phyloP scores from a whole-genome alignment of 192 early-diverging fungal species.

The Gonapodya prolifera region DNA sequence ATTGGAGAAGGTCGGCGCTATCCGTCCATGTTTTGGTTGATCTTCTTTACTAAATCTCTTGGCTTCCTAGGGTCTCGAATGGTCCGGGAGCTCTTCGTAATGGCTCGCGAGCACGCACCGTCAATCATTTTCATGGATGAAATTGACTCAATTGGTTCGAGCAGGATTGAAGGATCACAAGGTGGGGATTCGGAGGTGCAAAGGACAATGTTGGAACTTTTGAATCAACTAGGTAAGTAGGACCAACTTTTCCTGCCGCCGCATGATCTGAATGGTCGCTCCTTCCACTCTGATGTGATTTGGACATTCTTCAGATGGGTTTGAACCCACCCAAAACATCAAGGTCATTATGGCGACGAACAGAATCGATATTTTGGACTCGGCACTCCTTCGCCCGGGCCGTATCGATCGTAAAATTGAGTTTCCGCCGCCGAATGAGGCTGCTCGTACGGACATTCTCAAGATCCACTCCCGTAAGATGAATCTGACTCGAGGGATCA shows the following conservation, averaged over 20 bases:
- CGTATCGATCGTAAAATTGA: slow-evolving; percentile 88
- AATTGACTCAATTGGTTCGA: slow-evolving; percentile 81
- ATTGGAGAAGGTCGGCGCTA: slow-evolving; percentile 68
- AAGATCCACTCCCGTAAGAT: slow-evolving; percentile 86
- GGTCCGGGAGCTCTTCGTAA: slow-evolving; percentile 81
- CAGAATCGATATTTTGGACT: slow-evolving; percentile 81
- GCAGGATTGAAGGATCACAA: slow-evolving; percentile 57
- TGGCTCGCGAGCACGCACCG: slow-evolving; percentile 76
- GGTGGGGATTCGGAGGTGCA: slow-evolving; percentile 83
- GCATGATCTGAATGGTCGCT: too few relatives aligned
- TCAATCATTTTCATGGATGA: slow-evolving; percentile 92
- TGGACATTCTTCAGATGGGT: slow-evolving; percentile 53
- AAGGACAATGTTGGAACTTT: slow-evolving; percentile 78
- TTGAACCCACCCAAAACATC: slow-evolving; percentile 83
- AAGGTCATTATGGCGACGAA: slow-evolving; percentile 90
- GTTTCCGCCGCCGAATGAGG: slow-evolving; percentile 77
- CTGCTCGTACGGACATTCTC: slow-evolving; percentile 72
- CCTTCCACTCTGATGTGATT: too few relatives aligned
- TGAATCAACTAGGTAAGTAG: slow-evolving; percentile 54
- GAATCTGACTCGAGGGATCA: slow-evolving; percentile 83
- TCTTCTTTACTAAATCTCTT: too few relatives aligned
- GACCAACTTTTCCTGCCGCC: too few relatives aligned
- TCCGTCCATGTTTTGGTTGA: too few relatives aligned
- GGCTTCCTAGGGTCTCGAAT: slow-evolving; percentile 53
- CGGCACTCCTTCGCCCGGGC: slow-evolving; percentile 73